These are phyloP conservation scores for Withania somnifera DNA, from an alignment of 305 asterid genomes.

Conservation along the genomic window DNA sequence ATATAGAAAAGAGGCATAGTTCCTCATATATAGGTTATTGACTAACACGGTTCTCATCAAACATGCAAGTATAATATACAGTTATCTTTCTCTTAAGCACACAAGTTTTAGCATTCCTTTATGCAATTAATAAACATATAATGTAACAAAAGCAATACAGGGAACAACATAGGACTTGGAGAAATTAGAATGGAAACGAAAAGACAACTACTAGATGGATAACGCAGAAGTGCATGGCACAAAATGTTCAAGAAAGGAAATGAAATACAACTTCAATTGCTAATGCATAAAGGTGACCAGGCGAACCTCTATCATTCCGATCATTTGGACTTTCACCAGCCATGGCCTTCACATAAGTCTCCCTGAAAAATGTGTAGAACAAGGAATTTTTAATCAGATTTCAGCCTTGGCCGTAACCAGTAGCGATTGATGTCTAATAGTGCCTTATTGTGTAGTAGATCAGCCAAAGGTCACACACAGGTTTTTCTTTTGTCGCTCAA, in stretches of 20 bases:
- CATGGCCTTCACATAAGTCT: constrained; percentile 75
- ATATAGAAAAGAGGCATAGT: neutral
- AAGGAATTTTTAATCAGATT: neutral
- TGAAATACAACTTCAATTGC: neutral
- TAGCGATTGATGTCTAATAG: neutral
- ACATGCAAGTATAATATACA: neutral
- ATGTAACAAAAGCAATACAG: neutral
- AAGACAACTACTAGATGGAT: neutral
- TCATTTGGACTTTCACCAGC: constrained; percentile 91
- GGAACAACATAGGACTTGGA: neutral
- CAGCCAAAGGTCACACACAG: neutral
- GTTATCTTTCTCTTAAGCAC: neutral
- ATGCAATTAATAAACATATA: neutral
- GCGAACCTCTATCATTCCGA: constrained; percentile 91
- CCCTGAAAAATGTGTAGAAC: constrained; percentile 35
- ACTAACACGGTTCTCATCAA: neutral
- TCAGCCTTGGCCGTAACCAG: neutral
- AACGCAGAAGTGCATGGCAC: neutral
- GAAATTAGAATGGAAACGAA: neutral
- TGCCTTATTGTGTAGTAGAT: neutral
- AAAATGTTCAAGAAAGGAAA: neutral
- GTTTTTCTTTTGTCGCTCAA: neutral
- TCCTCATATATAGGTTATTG: neutral
- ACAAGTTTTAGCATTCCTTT: neutral
- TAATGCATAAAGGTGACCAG: neutral